These are phyloP conservation scores for Phytopythium aichiense DNA, from an alignment of 352 stramenopile species.

Conservation along the genomic window DNA sequence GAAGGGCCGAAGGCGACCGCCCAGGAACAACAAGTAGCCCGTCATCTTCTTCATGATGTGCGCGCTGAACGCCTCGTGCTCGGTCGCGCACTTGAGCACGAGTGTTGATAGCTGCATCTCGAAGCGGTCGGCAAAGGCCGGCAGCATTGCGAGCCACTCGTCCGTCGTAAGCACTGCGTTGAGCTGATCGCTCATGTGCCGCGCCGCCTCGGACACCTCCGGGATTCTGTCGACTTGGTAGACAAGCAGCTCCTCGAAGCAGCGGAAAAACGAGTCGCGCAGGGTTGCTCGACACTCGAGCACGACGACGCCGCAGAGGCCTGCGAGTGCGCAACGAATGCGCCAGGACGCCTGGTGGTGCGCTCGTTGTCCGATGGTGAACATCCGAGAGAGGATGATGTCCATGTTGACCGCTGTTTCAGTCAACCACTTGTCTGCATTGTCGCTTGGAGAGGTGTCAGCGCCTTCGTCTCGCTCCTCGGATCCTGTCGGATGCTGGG, in stretches of 20 bases:
- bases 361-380: constrained; percentile 31
- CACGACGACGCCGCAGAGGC: constrained; percentile 58
- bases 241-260: constrained; percentile 77
- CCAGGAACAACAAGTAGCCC: constrained; percentile 62
- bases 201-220: constrained; percentile 20
- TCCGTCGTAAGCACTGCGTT: constrained; percentile 19
- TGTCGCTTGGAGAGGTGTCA: not conserved
- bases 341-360: constrained; percentile 45
- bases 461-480: not conserved
- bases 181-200: constrained; percentile 15
- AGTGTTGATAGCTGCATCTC: constrained; percentile 70
- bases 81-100: constrained; percentile 48
- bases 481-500: too few species aligned
- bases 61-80: constrained; percentile 55
- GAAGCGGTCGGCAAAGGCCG: constrained; percentile 60
- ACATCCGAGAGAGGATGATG: constrained; percentile 55
- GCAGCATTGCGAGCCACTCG: constrained; percentile 58
- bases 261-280: constrained; percentile 58
- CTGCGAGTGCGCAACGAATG: constrained; percentile 52
- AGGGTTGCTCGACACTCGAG: constrained; percentile 46
- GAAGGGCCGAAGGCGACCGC: constrained; percentile 26
- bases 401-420: constrained; percentile 60
- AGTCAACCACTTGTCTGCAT: constrained; percentile 43
- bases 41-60: constrained; percentile 62
- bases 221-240: constrained; percentile 51